phyloP scores from a whole-genome alignment of 805 yeast genomes.

The Kazachstania viticola region DNA sequence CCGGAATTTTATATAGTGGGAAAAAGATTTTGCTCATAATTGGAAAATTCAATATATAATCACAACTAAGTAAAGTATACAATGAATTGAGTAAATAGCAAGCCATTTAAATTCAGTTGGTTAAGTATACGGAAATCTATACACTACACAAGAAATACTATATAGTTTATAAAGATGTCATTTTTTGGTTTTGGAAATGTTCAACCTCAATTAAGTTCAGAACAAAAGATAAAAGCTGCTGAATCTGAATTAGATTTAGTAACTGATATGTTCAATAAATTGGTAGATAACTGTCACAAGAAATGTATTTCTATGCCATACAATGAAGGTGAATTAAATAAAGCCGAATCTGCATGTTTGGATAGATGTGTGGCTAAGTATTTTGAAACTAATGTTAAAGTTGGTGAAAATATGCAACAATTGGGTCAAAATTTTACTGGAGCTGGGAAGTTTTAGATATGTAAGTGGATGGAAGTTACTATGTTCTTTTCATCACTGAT shows the following conservation, averaged over 20 bases:
- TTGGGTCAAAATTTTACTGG: constrained; percentile 34
- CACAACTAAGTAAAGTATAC: too few relatives aligned
- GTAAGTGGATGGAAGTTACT: too few relatives aligned
- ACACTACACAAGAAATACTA: too few relatives aligned
- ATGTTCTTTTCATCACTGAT: too few relatives aligned
- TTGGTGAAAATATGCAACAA: constrained; percentile 66
- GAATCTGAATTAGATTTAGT: constrained; percentile 96
- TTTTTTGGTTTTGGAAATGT: constrained; percentile 68
- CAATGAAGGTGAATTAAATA: constrained; percentile 60
- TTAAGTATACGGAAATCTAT: too few relatives aligned
- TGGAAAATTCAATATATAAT: too few relatives aligned
- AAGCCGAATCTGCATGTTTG: constrained; percentile 74
- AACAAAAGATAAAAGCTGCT: constrained; percentile 78
- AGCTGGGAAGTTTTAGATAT: constrained; percentile 27
- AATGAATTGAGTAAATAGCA: too few relatives aligned
- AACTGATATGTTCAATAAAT: constrained; percentile 91
- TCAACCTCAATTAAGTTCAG: constrained; percentile 60
- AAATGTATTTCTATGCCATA: constrained; percentile 69
- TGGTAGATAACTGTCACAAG: constrained; percentile 78
- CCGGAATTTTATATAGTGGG: too few relatives aligned
- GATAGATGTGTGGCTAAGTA: constrained; percentile 95
- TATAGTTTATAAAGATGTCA: constrained; percentile 35
- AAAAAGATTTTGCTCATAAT: too few relatives aligned
- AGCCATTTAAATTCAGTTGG: too few relatives aligned
- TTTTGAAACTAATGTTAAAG: constrained; percentile 88